Evolutionary conservation across 2,329 filamentous ascomycete genomes (phyloP), one percentile per base, ranked within the genome.

Genomic region (Meredithiella fracta): DNA sequence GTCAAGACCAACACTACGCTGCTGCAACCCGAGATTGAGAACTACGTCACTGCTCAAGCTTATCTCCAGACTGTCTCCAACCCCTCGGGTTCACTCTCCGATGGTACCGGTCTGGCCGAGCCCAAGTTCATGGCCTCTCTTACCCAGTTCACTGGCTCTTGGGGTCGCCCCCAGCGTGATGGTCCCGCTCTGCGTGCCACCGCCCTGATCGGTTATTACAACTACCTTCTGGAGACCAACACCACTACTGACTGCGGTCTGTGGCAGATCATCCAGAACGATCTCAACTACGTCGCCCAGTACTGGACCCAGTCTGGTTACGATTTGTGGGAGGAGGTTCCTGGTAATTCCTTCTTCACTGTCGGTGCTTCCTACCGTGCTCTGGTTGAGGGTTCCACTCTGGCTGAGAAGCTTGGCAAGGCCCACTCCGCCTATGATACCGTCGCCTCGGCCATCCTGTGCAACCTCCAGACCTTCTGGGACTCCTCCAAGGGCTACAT

Each of bases 261-360:
- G 1, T 90, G 85, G 85, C 86, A 86, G 1, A 72, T 91, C 54
- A 77, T 89, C 50, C 72, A 74, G 51, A 91, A 89, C 61, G 87
- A 92, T 63, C 73, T 94, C 34, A 75, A 74, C 47, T 92, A 91
- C 60, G 80, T 87, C 5, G 75, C 80, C 1, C 78, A 86, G 63
- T 86, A 86, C 69, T 86, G 83, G 79, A 79, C 78, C 64, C 67
- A 72, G 60, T 77, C 75, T 0, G 76, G 77, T 4, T 92, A 80
- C 63, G 87, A 94, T 65, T 74, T 94, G 2, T 92, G 87, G 87
- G 87, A 92, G 65, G 87, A 92, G 66, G 78, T 90, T 14, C 71
- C 73, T 23, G 84, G 85, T 42, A 82, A 78, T 22, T 89, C 85
- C 0, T 92, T 90, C 72, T 94, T 91, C 68, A 92, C 86, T 1